Evolutionary conservation across 345 rosid genomes (phyloP).

Genomic region (Salix brachista): DNA sequence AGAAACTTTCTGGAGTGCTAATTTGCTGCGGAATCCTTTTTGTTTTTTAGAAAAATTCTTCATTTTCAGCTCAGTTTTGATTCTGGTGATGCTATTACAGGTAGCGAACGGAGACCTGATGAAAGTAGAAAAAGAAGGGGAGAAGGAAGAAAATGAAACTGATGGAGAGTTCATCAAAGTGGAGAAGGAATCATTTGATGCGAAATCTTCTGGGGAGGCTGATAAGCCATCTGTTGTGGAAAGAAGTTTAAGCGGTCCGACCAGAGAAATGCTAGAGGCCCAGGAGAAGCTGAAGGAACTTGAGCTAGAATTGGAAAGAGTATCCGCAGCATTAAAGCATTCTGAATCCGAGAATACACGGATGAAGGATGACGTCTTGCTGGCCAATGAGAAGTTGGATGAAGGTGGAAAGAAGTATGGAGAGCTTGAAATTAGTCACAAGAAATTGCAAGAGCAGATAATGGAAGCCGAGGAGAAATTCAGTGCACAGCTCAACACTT

Average conservation of each 20-base stretch:
- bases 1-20: background rate
- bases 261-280: slow-evolving; percentile 72
- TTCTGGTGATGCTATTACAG: slow-evolving; percentile 20
- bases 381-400: slow-evolving; percentile 54
- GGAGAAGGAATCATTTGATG: slow-evolving; percentile 72
- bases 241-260: slow-evolving; percentile 48
- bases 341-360: slow-evolving; percentile 60
- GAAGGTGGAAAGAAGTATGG: slow-evolving; percentile 51
- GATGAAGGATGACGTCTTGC: slow-evolving; percentile 52
- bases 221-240: slow-evolving; percentile 31
- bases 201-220: slow-evolving; percentile 19
- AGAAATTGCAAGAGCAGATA: slow-evolving; percentile 62
- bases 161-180: slow-evolving; percentile 90
- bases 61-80: background rate
- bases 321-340: slow-evolving; percentile 54
- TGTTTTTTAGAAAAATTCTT: background rate
- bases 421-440: slow-evolving; percentile 59
- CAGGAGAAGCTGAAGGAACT: slow-evolving; percentile 77
- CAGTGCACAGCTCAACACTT: slow-evolving; percentile 45
- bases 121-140: slow-evolving; percentile 40
- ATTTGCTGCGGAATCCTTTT: background rate
- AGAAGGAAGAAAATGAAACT: slow-evolving; percentile 79
- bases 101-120: slow-evolving; percentile 45
- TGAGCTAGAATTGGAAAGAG: slow-evolving; percentile 72
- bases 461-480: slow-evolving; percentile 62